Conservation (phyloP, 441 rosid species). For the Jatropha podagrica region DNA sequence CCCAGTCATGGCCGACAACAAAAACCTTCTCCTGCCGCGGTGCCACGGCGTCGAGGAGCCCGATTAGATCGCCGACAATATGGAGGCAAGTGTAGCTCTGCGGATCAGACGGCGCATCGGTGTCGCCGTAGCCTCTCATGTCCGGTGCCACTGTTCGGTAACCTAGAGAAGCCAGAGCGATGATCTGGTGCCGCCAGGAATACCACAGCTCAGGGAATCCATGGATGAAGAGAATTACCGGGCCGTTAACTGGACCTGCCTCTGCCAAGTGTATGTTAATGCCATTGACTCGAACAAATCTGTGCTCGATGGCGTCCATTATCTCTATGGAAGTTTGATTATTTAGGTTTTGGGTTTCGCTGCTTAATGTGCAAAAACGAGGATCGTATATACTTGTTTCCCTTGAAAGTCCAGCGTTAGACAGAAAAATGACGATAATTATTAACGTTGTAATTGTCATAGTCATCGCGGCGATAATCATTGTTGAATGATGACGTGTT, state of each 20-base stretch:
- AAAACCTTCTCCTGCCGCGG: conserved; percentile 51
- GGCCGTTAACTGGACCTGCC: conserved; percentile 45
- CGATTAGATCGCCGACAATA: conserved; percentile 65
- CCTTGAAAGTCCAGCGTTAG: not conserved
- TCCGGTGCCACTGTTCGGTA: conserved; percentile 81
- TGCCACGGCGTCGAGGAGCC: conserved; percentile 49
- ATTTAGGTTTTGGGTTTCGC: not conserved
- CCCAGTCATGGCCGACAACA: conserved; percentile 84
- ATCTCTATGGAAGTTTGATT: not conserved
- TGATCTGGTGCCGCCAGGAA: conserved; percentile 81
- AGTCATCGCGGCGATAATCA: too few species aligned
- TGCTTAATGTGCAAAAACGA: not conserved
- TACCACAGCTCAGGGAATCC: conserved; percentile 87
- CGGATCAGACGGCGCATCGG: conserved; percentile 52
- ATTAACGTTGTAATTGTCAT: too few species aligned
- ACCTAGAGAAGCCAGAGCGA: conserved; percentile 56
- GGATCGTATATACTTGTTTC: not conserved
- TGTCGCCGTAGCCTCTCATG: conserved; percentile 73
- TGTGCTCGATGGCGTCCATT: conserved; percentile 49
- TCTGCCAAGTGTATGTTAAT: conserved; percentile 72
- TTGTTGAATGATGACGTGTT: too few species aligned
- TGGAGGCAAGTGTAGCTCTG: conserved; percentile 44
- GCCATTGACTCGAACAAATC: conserved; percentile 51
- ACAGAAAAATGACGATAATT: not conserved
- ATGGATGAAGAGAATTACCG: conserved; percentile 62